phyloP scores from a whole-genome alignment of 306 rosid genomes.

The Trifolium subterraneum region DNA sequence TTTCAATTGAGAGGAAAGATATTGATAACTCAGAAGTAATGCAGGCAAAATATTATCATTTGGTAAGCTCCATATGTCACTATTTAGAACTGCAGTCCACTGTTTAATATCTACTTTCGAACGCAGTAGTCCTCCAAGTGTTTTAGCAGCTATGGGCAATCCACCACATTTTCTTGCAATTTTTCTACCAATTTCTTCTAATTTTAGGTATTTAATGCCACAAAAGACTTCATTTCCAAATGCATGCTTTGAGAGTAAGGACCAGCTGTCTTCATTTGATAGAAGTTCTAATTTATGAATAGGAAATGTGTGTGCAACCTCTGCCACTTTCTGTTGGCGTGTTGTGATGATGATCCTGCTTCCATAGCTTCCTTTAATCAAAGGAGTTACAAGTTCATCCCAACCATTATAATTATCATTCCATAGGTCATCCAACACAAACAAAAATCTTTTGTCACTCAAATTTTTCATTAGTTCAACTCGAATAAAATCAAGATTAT shows the following conservation, averaged over 20 bases:
- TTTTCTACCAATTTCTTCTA: slow-evolving; percentile 43
- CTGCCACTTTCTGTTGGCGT: slow-evolving; percentile 45
- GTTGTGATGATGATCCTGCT: not conserved
- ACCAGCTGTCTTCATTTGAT: slow-evolving; percentile 48
- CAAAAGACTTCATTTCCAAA: not conserved
- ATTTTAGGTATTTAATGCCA: not conserved
- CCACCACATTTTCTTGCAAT: slow-evolving; percentile 53
- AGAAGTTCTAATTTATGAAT: slow-evolving; percentile 33
- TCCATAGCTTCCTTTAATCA: not conserved
- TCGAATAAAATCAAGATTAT: not conserved
- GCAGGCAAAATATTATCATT: not conserved
- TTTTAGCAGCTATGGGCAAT: slow-evolving; percentile 54
- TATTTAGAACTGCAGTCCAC: slow-evolving; percentile 42
- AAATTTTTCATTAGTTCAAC: not conserved
- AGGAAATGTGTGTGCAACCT: slow-evolving; percentile 44
- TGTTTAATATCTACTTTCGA: slow-evolving; percentile 38
- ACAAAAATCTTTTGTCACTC: not conserved
- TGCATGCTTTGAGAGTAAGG: slow-evolving; percentile 49
- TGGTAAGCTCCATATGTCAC: slow-evolving; percentile 23
- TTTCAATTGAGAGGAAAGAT: slow-evolving; percentile 9
- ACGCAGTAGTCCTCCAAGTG: slow-evolving; percentile 48
- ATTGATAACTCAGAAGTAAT: not conserved
- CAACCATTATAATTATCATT: slow-evolving; percentile 8
- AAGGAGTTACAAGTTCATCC: not conserved
- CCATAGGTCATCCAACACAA: slow-evolving; percentile 4